Evolutionary conservation across 805 yeast species (phyloP).

Genomic region (Starmera pachycereana): DNA sequence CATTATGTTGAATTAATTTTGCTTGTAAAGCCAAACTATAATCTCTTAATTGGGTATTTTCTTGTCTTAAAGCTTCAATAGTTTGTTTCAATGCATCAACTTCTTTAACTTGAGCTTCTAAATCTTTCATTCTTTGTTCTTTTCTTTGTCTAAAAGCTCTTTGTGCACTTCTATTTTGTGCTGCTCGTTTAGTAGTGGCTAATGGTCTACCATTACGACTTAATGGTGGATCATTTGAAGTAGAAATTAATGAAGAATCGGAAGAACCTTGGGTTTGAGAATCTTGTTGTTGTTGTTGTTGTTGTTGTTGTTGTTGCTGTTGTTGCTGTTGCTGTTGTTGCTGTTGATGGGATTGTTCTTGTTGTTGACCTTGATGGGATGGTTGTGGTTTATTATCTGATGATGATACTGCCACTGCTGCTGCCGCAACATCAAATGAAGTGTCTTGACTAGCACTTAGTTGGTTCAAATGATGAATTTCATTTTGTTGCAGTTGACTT

Average conservation of each 20-base stretch:
- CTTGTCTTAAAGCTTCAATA: slow-evolving; percentile 56
- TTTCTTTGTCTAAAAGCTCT: slow-evolving; percentile 82
- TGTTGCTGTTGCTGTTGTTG: neutral
- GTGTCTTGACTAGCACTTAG: neutral
- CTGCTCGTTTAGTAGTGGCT: slow-evolving; percentile 72
- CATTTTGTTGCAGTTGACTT: slow-evolving; percentile 4
- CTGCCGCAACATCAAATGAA: slow-evolving; percentile 24
- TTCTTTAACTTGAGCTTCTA: slow-evolving; percentile 61
- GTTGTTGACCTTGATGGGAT: too few species aligned
- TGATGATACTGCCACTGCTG: slow-evolving; percentile 22
- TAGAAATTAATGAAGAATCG: neutral
- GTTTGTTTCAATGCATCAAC: slow-evolving; percentile 53
- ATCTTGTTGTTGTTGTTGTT: slow-evolving; percentile 5
- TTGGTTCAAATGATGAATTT: slow-evolving; percentile 9
- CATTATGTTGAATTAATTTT: slow-evolving; percentile 42
- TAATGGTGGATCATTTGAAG: slow-evolving; percentile 3
- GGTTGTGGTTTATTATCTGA: neutral
- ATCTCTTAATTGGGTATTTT: slow-evolving; percentile 62
- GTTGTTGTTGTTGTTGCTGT: neutral
- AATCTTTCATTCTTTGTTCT: slow-evolving; percentile 69
- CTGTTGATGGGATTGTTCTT: neutral
- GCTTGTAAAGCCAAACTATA: slow-evolving; percentile 63
- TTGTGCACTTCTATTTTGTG: slow-evolving; percentile 87
- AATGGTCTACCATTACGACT: slow-evolving; percentile 27
- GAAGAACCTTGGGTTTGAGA: slow-evolving; percentile 3